Evolutionary conservation across 768 basidiomycete species (phyloP).

Genomic region (Crassisporium funariophilum): DNA sequence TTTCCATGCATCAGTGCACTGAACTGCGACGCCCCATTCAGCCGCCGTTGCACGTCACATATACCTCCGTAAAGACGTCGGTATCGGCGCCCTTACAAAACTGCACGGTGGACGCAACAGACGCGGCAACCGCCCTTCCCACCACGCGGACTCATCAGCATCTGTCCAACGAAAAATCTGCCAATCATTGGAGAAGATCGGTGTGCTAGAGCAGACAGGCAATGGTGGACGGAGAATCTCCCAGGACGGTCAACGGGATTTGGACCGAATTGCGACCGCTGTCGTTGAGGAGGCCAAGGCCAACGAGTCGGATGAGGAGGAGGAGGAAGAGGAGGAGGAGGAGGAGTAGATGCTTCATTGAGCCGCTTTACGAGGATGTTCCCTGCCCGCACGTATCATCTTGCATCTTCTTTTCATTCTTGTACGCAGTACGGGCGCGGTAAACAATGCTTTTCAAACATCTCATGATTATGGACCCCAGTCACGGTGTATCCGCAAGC

Average conservation of each 20-base stretch:
- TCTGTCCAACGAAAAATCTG: slow-evolving; percentile 94
- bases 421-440: slow-evolving; percentile 44
- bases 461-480: too few relatives aligned
- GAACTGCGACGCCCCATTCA: slow-evolving; percentile 31
- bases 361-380: slow-evolving; percentile 8
- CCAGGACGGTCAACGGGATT: slow-evolving; percentile 95
- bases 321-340: slow-evolving; percentile 67
- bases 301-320: slow-evolving; percentile 75
- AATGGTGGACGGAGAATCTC: slow-evolving; percentile 96
- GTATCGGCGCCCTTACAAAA: slow-evolving; percentile 91
- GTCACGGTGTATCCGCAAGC: too few relatives aligned
- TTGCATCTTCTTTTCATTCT: slow-evolving; percentile 41
- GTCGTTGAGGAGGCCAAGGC: slow-evolving; percentile 80
- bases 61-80: slow-evolving; percentile 98
- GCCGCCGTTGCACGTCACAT: slow-evolving; percentile 98
- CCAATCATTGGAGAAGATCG: slow-evolving; percentile 98
- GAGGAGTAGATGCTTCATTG: slow-evolving; percentile 46
- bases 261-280: slow-evolving; percentile 91
- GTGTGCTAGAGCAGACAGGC: slow-evolving; percentile 90
- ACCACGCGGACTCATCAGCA: slow-evolving; percentile 85
- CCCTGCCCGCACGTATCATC: slow-evolving; percentile 30
- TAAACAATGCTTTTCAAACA: slow-evolving; percentile 31
- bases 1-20: slow-evolving; percentile 83
- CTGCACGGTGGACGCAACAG: slow-evolving; percentile 96
- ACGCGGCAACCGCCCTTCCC: slow-evolving; percentile 95